Base-by-base conservation (phyloP, 192 early-diverging fungal species). In the Coemansia sp. region DNA sequence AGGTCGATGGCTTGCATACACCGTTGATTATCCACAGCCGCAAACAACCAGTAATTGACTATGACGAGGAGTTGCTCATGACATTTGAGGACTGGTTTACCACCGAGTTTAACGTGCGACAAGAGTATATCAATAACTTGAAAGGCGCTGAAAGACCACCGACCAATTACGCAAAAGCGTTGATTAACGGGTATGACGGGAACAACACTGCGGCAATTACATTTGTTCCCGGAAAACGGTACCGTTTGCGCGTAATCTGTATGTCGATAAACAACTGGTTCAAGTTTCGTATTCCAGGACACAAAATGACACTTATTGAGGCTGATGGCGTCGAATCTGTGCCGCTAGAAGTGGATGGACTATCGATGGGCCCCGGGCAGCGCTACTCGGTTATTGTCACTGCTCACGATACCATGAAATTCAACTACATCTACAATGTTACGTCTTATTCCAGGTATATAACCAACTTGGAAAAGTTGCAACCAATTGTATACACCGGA, bases 1-100 rank as follows among this genome's bases (percentile, higher is more conserved):
- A 94, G 69, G 87, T 89, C 54, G 93, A 94, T 49, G 93, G 93
- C 37, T 71, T 93, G 56, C 85, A 86, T 60, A 85, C 83, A 2
- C 85, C 93, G 11, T 57, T 94, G 14, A 84, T 92, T 56, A 79
- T 94, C 62, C 75, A 88, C 59, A 76, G 86, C 64, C 37, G 8
- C 38, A 23, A 59, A 38, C 32, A 0, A 4, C 79, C 82, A 8
- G 48, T 70, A 4, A 55, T 75, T 41, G 82, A 79, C 22, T 84
- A 86, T 59, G 90, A 91, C 27, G 78, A 72, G 23, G 92, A 94
- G 52, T 69, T 77, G 48, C 66, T 83, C 21, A 57, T 92, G 51
- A 80, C 83, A 22, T 68, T 92, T 32, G 76, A 88, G 60, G 92
- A 90, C 64, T 91, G 87, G 88, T 91, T 86, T 71, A 61, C 76